phyloP scores from a whole-genome alignment of 73 alveolate genomes.

The Paramecium bursaria region DNA sequence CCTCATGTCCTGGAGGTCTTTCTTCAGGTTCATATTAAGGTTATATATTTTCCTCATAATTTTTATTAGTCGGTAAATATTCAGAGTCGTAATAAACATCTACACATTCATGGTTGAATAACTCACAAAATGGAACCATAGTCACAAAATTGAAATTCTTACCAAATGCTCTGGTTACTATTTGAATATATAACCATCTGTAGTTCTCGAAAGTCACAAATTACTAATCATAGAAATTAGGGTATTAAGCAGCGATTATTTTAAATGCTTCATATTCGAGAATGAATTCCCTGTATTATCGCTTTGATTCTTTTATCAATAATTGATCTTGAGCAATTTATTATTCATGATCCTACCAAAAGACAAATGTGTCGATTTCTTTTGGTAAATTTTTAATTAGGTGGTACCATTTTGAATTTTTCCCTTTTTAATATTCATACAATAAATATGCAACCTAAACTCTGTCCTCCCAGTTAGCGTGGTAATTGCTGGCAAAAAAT shows the following conservation, averaged over 20 bases:
- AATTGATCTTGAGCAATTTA: constrained; percentile 21
- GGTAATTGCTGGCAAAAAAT: constrained; percentile 36
- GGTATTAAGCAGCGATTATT: constrained; percentile 32
- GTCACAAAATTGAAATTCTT: constrained; percentile 50
- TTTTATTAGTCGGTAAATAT: too few relatives aligned
- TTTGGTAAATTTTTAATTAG: constrained; percentile 53
- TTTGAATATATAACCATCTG: constrained; percentile 66
- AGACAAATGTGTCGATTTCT: constrained; percentile 60
- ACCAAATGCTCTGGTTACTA: constrained; percentile 64
- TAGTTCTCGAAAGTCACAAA: constrained; percentile 46
- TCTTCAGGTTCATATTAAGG: constrained; percentile 23
- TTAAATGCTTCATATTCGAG: constrained; percentile 36
- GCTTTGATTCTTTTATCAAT: constrained; percentile 44
- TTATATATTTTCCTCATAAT: constrained; percentile 39
- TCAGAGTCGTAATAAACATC: constrained; percentile 49
- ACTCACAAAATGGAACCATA: constrained; percentile 68
- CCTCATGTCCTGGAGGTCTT: background rate
- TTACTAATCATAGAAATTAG: constrained; percentile 7
- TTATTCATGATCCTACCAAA: constrained; percentile 67
- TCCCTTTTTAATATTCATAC: constrained; percentile 63
- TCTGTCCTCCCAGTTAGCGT: constrained; percentile 59
- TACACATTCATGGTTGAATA: constrained; percentile 65
- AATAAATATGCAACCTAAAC: constrained; percentile 40
- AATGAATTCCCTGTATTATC: constrained; percentile 33
- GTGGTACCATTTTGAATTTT: constrained; percentile 58